A percentile compares a stretch with the other conserved stretches of the same genome.
Conservation (phyloP, 495 filamentous ascomycete species). For the Xylaria nigripes region DNA sequence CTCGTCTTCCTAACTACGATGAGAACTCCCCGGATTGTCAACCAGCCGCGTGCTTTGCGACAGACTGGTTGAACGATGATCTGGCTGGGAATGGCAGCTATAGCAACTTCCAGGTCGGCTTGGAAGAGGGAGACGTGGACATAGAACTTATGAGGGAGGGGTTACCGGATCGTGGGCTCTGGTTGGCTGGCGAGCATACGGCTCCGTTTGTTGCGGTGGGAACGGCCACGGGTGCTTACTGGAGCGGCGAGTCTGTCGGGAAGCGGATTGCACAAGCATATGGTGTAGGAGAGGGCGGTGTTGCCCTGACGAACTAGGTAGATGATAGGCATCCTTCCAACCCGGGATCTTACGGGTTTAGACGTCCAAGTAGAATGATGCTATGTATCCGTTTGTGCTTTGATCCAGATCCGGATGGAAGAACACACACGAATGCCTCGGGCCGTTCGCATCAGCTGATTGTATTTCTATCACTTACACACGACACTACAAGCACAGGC, state of each 20-base stretch:
- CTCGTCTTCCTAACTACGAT: slow-evolving; percentile 59
- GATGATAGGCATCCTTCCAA: no score
- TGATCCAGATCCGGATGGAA: no score
- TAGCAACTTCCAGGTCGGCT: slow-evolving; percentile 75
- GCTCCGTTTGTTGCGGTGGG: slow-evolving; percentile 82
- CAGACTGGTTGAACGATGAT: slow-evolving; percentile 74
- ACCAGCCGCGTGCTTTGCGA: slow-evolving; percentile 57
- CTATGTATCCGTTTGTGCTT: no score
- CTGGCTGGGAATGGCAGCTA: slow-evolving; percentile 88
- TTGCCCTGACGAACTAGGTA: slow-evolving; percentile 7
- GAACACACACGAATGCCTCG: no score
- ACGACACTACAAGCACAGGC: no score
- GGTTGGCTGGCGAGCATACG: slow-evolving; percentile 94
- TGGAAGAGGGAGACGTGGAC: slow-evolving; percentile 63
- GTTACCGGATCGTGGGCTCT: slow-evolving; percentile 59
- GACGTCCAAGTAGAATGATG: not conserved
- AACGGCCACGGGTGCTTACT: slow-evolving; percentile 83
- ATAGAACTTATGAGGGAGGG: slow-evolving; percentile 67
- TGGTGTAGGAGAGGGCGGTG: slow-evolving; percentile 16
- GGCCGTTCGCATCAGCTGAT: no score
- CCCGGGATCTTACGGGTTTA: no score
- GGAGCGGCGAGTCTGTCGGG: slow-evolving; percentile 79
- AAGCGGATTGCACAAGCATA: slow-evolving; percentile 46
- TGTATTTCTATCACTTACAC: no score
- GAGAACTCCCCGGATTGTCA: slow-evolving; percentile 45